Conservation (phyloP, 2,329 filamentous ascomycete genomes). For the Xylariaceae sp. region DNA sequence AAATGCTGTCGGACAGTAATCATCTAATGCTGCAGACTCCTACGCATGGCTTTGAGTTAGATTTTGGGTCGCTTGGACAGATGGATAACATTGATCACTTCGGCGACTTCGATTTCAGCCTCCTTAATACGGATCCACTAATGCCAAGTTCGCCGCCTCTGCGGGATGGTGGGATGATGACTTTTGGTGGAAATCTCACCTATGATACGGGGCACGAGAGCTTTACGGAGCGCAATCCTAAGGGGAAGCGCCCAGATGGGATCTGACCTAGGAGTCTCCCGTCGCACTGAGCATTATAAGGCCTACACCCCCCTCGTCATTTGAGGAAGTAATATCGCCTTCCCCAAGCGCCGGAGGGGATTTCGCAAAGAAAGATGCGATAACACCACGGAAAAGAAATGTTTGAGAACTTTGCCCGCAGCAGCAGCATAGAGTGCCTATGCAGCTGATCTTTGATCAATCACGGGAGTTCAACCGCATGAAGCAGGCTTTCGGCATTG, state of each 20-base stretch:
- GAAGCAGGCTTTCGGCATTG: too few species aligned
- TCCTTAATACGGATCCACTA: slow-evolving; percentile 46
- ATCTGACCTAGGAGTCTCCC: too few species aligned
- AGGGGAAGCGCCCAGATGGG: background rate
- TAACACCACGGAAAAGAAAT: too few species aligned
- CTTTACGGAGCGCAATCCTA: slow-evolving; percentile 1
- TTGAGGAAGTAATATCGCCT: too few species aligned
- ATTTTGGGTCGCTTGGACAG: slow-evolving; percentile 41
- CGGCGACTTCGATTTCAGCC: slow-evolving; percentile 45
- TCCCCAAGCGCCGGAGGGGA: too few species aligned
- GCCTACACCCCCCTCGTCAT: too few species aligned
- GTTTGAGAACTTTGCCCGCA: too few species aligned
- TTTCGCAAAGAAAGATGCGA: too few species aligned
- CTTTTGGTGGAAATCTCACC: slow-evolving; percentile 20
- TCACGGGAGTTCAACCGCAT: too few species aligned
- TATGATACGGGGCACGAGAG: background rate
- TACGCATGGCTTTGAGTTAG: slow-evolving; percentile 41
- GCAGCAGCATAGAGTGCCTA: too few species aligned
- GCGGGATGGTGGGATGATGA: slow-evolving; percentile 22
- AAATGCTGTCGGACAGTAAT: slow-evolving; percentile 59
- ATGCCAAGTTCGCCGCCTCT: slow-evolving; percentile 50
- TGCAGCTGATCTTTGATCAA: too few species aligned
- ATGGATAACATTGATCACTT: slow-evolving; percentile 30
- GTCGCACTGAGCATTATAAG: too few species aligned
- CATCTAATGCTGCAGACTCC: slow-evolving; percentile 41